A percentile compares a stretch with the other conserved stretches of the same genome.
Evolutionary conservation across 2,329 filamentous ascomycete species (phyloP).

Genomic region (Westerdykella sp.): DNA sequence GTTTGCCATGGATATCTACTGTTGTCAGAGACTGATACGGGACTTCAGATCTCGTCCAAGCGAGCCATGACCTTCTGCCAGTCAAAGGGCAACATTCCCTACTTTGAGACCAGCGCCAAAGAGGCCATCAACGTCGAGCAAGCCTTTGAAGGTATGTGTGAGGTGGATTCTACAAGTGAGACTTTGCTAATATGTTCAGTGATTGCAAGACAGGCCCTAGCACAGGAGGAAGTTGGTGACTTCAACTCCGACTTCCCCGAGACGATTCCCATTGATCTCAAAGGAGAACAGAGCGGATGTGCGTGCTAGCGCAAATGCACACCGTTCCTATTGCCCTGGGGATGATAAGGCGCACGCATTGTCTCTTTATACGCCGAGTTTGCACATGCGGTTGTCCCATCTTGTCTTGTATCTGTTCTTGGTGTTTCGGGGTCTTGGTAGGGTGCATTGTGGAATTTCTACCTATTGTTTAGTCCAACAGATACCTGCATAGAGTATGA

Average conservation of each 20-base stretch:
- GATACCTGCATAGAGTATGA: no score
- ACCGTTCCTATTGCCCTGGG: not conserved
- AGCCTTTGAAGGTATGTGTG: conserved; percentile 56
- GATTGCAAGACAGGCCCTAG: conserved; percentile 89
- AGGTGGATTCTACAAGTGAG: not conserved
- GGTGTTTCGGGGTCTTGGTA: not conserved
- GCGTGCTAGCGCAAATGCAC: conserved; percentile 58
- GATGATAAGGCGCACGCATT: not conserved
- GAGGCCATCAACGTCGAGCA: conserved; percentile 97
- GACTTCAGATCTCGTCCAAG: conserved; percentile 76
- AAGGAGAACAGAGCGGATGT: conserved; percentile 88
- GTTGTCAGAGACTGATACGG: conserved; percentile 13
- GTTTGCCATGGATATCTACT: conserved; percentile 18
- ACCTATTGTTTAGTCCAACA: not conserved
- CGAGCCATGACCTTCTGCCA: conserved; percentile 96
- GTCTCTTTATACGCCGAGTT: no score
- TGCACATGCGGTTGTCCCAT: not conserved
- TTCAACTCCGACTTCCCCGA: conserved; percentile 97
- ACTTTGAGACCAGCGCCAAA: conserved; percentile 99
- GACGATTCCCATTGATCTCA: conserved; percentile 96
- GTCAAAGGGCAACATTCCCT: conserved; percentile 93
- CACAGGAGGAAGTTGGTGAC: conserved; percentile 95
- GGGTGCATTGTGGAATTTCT: not conserved
- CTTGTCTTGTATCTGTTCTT: not conserved
- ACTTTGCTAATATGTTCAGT: conserved; percentile 48